Percentiles rank a stretch among this genome's conserved stretches.
phyloP scores from a whole-genome alignment of 208 protist species.

The Leishmania martiniquensis region DNA sequence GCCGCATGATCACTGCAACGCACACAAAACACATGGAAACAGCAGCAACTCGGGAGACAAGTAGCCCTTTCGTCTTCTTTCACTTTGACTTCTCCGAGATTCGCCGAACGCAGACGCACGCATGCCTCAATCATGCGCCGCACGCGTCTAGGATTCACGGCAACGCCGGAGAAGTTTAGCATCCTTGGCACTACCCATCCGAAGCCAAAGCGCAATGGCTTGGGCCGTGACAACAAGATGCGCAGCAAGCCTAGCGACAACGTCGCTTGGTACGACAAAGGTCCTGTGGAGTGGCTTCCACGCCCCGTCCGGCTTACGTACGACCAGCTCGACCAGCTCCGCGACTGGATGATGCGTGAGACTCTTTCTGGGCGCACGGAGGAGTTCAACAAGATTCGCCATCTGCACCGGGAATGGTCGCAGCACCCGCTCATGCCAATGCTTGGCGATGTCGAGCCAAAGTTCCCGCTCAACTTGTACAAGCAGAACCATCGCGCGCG shows the following conservation, averaged over 20 bases:
- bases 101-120: not conserved
- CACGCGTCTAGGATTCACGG: conserved; percentile 42
- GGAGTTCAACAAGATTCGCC: conserved; percentile 77
- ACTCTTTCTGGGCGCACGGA: conserved; percentile 70
- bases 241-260: conserved; percentile 91
- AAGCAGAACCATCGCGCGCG: conserved; percentile 91
- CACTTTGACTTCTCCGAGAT: not conserved
- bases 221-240: conserved; percentile 88
- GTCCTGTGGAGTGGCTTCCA: conserved; percentile 90
- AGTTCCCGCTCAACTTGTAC: conserved; percentile 89
- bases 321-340: conserved; percentile 78
- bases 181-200: conserved; percentile 78
- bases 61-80: conserved; percentile 4
- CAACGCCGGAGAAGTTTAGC: conserved; percentile 75
- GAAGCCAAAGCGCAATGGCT: conserved; percentile 63
- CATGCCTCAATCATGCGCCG: conserved; percentile 40
- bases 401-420: conserved; percentile 87
- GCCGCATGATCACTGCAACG: not conserved
- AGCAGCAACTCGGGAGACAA: not conserved
- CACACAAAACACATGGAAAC: not conserved
- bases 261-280: conserved; percentile 89
- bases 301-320: conserved; percentile 85
- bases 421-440: conserved; percentile 89
- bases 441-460: conserved; percentile 89
- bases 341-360: conserved; percentile 92